These are phyloP conservation scores for Mikania micrantha DNA, from an alignment of 129 eudicot species.

Conservation along the genomic window DNA sequence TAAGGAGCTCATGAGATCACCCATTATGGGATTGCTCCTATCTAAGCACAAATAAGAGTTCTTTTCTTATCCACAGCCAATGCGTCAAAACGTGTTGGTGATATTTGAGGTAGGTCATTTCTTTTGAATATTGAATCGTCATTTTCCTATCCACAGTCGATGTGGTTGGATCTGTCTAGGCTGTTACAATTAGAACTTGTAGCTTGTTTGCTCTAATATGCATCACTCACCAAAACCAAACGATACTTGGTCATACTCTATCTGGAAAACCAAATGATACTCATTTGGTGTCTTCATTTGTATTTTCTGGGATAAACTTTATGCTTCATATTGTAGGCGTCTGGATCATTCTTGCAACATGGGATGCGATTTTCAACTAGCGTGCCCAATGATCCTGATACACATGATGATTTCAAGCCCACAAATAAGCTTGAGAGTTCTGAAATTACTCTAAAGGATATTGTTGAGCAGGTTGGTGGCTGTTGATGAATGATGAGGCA, in stretches of 20 bases:
- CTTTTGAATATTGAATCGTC: too few species aligned
- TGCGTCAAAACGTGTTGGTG: too few species aligned
- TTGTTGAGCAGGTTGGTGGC: constrained; percentile 77
- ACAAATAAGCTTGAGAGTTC: constrained; percentile 59
- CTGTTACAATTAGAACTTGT: background rate
- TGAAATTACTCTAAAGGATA: constrained; percentile 53
- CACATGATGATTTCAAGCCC: constrained; percentile 92
- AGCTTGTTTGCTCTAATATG: background rate
- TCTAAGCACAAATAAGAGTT: too few species aligned
- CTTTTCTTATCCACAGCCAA: too few species aligned
- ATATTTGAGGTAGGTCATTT: too few species aligned
- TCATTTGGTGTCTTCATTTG: background rate
- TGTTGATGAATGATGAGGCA: background rate
- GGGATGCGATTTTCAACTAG: constrained; percentile 54
- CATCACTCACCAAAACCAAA: background rate
- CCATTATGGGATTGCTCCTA: too few species aligned
- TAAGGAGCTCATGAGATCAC: too few species aligned
- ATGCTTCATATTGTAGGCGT: constrained; percentile 33
- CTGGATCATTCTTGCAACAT: constrained; percentile 44
- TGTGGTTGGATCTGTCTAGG: too few species aligned
- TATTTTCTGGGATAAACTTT: background rate
- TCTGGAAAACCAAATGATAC: background rate
- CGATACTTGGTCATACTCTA: too few species aligned
- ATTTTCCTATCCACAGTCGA: too few species aligned
- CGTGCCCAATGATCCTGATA: constrained; percentile 75